Conservation (phyloP, 225 moss, liverwort and hornwort genomes). For the Marchantia paleacea region DNA sequence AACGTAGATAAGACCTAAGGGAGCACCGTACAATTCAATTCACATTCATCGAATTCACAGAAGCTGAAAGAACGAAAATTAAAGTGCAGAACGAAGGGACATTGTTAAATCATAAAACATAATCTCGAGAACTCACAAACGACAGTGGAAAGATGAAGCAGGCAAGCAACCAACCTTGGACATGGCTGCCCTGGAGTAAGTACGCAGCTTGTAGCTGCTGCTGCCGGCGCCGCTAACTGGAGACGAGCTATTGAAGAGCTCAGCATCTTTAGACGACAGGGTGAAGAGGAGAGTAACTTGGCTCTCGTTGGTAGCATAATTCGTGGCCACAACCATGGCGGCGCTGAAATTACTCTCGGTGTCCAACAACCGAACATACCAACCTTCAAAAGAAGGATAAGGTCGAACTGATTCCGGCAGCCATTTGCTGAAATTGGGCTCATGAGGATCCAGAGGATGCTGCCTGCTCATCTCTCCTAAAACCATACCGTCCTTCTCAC, state of each 20-base stretch:
- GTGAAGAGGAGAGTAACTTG: conserved; percentile 64
- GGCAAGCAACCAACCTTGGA: conserved; percentile 42
- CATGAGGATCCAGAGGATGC: conserved; percentile 70
- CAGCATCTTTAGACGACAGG: conserved; percentile 21
- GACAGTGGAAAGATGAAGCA: background rate
- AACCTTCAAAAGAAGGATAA: conserved; percentile 70
- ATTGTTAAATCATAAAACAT: too few relatives aligned
- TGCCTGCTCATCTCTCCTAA: background rate
- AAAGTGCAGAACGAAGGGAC: too few relatives aligned
- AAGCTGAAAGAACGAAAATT: too few relatives aligned
- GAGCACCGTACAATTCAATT: too few relatives aligned
- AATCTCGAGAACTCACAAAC: too few relatives aligned
- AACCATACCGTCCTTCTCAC: too few relatives aligned
- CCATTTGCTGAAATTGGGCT: conserved; percentile 51
- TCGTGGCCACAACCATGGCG: conserved; percentile 60
- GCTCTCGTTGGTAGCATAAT: conserved; percentile 66
- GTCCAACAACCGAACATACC: conserved; percentile 61
- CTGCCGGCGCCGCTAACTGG: background rate
- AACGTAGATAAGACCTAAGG: too few relatives aligned
- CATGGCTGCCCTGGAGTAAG: conserved; percentile 52
- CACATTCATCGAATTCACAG: too few relatives aligned
- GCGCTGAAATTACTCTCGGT: conserved; percentile 46
- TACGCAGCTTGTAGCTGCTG: conserved; percentile 18
- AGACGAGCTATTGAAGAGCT: background rate
- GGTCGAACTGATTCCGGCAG: conserved; percentile 49